phyloP scores from a whole-genome alignment of 352 stramenopile species.

The Phytophthora pisi region DNA sequence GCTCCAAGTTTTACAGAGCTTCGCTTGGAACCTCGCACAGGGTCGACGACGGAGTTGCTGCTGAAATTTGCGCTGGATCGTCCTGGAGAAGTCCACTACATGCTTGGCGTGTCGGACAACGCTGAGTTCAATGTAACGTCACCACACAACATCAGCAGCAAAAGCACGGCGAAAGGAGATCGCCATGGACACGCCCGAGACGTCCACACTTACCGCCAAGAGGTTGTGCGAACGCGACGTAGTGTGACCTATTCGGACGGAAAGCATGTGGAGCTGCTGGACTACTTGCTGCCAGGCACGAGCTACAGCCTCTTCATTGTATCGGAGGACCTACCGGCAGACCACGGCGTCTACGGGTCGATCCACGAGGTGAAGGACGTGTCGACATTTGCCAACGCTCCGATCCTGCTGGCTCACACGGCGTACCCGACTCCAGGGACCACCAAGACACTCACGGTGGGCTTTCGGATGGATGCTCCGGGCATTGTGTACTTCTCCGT shows the following conservation, averaged over 20 bases:
- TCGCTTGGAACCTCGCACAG: slow-evolving; percentile 53
- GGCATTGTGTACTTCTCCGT: slow-evolving; percentile 69
- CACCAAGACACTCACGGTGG: slow-evolving; percentile 55
- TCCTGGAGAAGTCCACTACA: slow-evolving; percentile 77
- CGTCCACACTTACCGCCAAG: slow-evolving; percentile 60
- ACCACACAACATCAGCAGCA: slow-evolving; percentile 78
- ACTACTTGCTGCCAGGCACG: slow-evolving; percentile 65
- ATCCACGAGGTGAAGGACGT: slow-evolving; percentile 54
- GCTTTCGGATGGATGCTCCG: slow-evolving; percentile 63
- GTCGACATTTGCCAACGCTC: slow-evolving; percentile 65
- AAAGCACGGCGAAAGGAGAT: slow-evolving; percentile 25
- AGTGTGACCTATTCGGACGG: slow-evolving; percentile 38
- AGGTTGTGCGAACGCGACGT: slow-evolving; percentile 60
- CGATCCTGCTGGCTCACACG: slow-evolving; percentile 68
- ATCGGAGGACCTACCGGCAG: slow-evolving; percentile 45
- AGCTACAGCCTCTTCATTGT: slow-evolving; percentile 71
- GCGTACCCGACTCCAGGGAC: slow-evolving; percentile 63
- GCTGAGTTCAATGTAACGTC: slow-evolving; percentile 74
- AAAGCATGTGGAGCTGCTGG: slow-evolving; percentile 59
- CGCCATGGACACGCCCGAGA: slow-evolving; percentile 29
- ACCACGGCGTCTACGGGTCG: slow-evolving; percentile 65
- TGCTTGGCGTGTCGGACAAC: slow-evolving; percentile 63
- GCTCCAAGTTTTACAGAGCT: slow-evolving; percentile 59
- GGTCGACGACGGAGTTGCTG: slow-evolving; percentile 78
- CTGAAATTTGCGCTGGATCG: slow-evolving; percentile 60